Conservation (phyloP, 2,329 filamentous ascomycete genomes). For the Penicillium crustosum region DNA sequence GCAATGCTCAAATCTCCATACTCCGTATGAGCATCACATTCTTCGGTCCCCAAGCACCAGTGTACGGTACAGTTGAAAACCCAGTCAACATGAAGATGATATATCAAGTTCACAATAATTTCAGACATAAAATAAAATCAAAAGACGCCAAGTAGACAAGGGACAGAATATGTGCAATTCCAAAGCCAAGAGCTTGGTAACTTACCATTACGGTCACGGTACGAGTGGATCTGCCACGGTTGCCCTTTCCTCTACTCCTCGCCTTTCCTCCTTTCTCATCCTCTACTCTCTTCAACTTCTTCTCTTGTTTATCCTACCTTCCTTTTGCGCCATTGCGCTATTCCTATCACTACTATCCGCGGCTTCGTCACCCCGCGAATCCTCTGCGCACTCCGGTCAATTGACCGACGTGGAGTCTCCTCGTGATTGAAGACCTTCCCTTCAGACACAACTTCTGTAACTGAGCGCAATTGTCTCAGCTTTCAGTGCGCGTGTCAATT, state of each 20-base stretch:
- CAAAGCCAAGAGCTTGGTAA: slow-evolving; percentile 5
- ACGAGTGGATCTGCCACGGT: slow-evolving; percentile 24
- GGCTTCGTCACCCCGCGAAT: neutral
- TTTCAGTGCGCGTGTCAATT: neutral
- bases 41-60: neutral
- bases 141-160: neutral
- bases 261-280: slow-evolving; percentile 20
- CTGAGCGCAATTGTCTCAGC: neutral
- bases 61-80: neutral
- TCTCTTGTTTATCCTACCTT: slow-evolving; percentile 2
- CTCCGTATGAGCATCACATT: neutral
- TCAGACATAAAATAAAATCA: neutral
- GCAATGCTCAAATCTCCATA: neutral
- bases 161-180: neutral
- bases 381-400: slow-evolving; percentile 8
- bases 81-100: neutral
- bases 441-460: neutral
- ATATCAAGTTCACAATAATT: neutral
- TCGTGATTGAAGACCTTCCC: neutral
- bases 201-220: slow-evolving; percentile 17
- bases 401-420: slow-evolving; percentile 2
- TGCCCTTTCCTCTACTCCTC: slow-evolving; percentile 19
- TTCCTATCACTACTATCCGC: neutral
- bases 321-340: slow-evolving; percentile 13
- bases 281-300: slow-evolving; percentile 16